phyloP scores from a whole-genome alignment of 345 rosid genomes.

The Trapa bicornis region DNA sequence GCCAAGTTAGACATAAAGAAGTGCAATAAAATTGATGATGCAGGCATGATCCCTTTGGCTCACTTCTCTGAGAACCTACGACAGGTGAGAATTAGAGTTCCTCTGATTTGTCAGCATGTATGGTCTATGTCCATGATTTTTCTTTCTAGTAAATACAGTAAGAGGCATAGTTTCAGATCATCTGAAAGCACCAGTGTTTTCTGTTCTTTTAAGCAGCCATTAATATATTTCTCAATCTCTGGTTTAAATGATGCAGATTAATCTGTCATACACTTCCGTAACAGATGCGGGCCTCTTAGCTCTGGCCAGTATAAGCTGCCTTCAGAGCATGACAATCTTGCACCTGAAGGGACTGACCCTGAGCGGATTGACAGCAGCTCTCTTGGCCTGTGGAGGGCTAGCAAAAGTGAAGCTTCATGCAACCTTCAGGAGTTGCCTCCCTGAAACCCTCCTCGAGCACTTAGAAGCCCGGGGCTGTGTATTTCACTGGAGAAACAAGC shows the following conservation, averaged over 20 bases:
- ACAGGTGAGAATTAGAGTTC: slow-evolving; percentile 22
- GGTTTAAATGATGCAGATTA: slow-evolving; percentile 31
- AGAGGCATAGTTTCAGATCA: too few relatives aligned
- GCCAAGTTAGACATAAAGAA: slow-evolving; percentile 53
- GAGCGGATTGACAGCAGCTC: slow-evolving; percentile 42
- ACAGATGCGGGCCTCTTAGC: slow-evolving; percentile 49
- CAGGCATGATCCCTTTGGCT: slow-evolving; percentile 54
- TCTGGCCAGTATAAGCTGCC: slow-evolving; percentile 55
- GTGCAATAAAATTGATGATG: slow-evolving; percentile 43
- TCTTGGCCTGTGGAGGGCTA: slow-evolving; percentile 51
- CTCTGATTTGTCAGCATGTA: neutral
- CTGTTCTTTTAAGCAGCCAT: too few relatives aligned
- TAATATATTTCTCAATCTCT: too few relatives aligned
- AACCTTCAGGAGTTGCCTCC: slow-evolving; percentile 29
- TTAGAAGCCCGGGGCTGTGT: slow-evolving; percentile 49
- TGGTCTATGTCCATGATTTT: neutral
- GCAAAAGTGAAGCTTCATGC: slow-evolving; percentile 60
- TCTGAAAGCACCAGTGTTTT: too few relatives aligned
- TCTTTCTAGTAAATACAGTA: too few relatives aligned
- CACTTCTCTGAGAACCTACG: slow-evolving; percentile 59
- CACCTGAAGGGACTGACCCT: slow-evolving; percentile 49
- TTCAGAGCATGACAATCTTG: slow-evolving; percentile 49
- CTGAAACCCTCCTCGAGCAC: slow-evolving; percentile 31
- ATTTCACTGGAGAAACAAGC: slow-evolving; percentile 61
- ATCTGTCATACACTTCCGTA: slow-evolving; percentile 46